A percentile compares a stretch with the other conserved stretches of the same genome.
phyloP scores from a whole-genome alignment of 2,329 filamentous ascomycete genomes.

The Alternaria atra region DNA sequence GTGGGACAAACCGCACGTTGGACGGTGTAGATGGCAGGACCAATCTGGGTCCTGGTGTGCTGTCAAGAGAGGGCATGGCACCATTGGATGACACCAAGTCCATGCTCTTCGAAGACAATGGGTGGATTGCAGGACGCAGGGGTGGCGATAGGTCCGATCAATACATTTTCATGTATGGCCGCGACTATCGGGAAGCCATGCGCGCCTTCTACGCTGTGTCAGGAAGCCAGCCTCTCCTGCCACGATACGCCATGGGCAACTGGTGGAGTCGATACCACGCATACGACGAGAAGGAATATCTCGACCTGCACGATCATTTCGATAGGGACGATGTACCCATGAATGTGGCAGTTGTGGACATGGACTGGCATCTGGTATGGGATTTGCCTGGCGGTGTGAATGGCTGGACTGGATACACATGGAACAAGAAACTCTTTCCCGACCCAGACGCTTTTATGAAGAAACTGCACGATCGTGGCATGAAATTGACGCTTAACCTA shows the following conservation, averaged over 20 bases:
- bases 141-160: slow-evolving; percentile 63
- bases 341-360: slow-evolving; percentile 69
- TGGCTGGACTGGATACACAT: slow-evolving; percentile 71
- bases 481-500: slow-evolving; percentile 68
- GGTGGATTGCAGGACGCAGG: slow-evolving; percentile 61
- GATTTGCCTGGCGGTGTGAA: slow-evolving; percentile 47
- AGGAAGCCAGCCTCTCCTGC: slow-evolving; percentile 64
- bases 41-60: slow-evolving; percentile 61
- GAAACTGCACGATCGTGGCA: slow-evolving; percentile 60
- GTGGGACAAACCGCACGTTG: slow-evolving; percentile 63
- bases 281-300: slow-evolving; percentile 65
- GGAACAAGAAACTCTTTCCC: slow-evolving; percentile 67
- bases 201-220: slow-evolving; percentile 65
- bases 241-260: slow-evolving; percentile 68
- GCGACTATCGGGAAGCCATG: slow-evolving; percentile 64
- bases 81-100: slow-evolving; percentile 63
- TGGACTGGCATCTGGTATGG: slow-evolving; percentile 71
- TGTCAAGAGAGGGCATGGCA: slow-evolving; percentile 62
- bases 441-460: slow-evolving; percentile 63
- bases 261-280: slow-evolving; percentile 73
- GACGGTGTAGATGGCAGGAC: slow-evolving; percentile 63
- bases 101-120: slow-evolving; percentile 65
- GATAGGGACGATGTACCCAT: slow-evolving; percentile 62
- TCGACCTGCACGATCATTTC: slow-evolving; percentile 67
- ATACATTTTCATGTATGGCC: slow-evolving; percentile 69